Base-by-base conservation (phyloP, 2,329 filamentous ascomycete species). In the Fulvia fulva region DNA sequence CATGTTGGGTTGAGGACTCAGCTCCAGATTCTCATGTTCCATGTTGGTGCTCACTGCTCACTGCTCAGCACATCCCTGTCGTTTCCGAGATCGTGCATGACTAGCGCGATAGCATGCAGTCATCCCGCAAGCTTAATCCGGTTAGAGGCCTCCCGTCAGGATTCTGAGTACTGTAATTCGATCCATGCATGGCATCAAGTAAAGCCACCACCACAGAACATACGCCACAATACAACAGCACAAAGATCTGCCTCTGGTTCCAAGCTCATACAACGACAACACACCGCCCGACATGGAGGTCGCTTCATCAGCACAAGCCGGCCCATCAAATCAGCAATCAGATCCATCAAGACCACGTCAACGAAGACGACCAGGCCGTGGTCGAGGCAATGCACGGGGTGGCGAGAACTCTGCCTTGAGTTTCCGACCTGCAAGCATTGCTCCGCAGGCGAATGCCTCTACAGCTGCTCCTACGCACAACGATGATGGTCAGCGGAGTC, bases 351-450 rank as follows among this genome's bases (percentile, higher is more conserved):
- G 56, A 54, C 37, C 50, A 32, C 57, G 55, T 14, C 59, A 30
- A 26, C 51, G 46, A 34, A 51, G 61, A 60, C 59, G 67, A 51
- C 57, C 65, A 19, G 61, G 68, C 55, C 60, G 70, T 54, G 69
- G 68, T 14, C 59, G 70, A 55, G 68, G 69, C 12, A 57, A 62
- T 22, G 63, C 61, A 9, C 64, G 67, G 22, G 63, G 64, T 19
- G 65, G 65, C n/a, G 60, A 58, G 45, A 62, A 65, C 50, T 51
- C 63, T 26, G 60, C 68, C 5, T 59, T 73, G n/a, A 55, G 49
- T 5, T 65, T 74, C 49, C 62, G 71, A 47, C 72, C 72, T 11
- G 64, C 71, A 9, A 70, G 70, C 22, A 63, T 73, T 25, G 67
- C 68, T 34, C 70, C 71, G 25, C 57, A 54, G 19, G 51, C 62